These are phyloP conservation scores for Colletotrichum sublineola DNA, from an alignment of 2,329 filamentous ascomycete genomes.

Conservation along the genomic window DNA sequence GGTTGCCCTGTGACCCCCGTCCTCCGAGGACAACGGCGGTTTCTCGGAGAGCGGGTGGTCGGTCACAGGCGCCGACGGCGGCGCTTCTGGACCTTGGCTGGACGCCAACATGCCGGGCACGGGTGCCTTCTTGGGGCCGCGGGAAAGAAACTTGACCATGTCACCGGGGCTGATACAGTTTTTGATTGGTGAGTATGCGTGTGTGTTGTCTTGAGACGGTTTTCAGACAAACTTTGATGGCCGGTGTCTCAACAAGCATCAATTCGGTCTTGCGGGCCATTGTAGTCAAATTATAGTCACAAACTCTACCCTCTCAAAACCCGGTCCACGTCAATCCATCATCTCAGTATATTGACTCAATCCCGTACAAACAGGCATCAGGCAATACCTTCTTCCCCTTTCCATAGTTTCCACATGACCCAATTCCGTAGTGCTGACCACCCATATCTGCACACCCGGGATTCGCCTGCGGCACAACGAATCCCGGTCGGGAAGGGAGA, in stretches of 20 bases:
- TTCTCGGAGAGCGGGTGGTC: neutral
- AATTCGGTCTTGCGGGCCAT: neutral
- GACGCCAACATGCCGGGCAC: neutral
- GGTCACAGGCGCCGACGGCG: neutral
- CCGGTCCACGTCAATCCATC: neutral
- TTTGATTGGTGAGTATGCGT: too few relatives aligned
- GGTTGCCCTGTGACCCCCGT: neutral
- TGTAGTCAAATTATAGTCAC: neutral
- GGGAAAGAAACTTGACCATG: neutral
- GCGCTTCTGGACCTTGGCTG: neutral
- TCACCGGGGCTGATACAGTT: neutral
- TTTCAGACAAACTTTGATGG: neutral
- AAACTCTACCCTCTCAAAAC: neutral
- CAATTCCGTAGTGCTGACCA: neutral
- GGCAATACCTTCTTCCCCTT: neutral
- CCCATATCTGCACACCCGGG: neutral
- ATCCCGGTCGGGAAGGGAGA: neutral
- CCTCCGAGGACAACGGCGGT: neutral
- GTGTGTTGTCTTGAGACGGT: neutral
- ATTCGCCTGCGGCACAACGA: neutral
- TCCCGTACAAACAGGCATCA: neutral
- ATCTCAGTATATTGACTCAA: neutral
- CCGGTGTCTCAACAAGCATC: neutral
- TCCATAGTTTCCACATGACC: neutral
- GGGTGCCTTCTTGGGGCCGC: neutral